Conservation (phyloP, 2,329 filamentous ascomycete species). For the Penicillium sp. region DNA sequence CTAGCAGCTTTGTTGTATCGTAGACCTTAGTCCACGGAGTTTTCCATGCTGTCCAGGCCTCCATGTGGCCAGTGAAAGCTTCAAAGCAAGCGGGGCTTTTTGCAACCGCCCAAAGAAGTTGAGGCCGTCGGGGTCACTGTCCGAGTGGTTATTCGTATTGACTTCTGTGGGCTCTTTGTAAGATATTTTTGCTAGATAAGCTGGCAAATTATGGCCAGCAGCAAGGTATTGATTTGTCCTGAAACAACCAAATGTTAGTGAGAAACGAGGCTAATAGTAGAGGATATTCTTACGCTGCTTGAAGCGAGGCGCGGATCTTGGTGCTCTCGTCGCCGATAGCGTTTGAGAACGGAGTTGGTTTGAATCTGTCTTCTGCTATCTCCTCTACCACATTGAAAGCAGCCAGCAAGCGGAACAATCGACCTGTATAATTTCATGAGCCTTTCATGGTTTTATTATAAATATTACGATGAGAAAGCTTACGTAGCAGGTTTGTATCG, state of each 20-base stretch:
- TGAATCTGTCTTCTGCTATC: constrained; percentile 28
- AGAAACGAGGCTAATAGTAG: too few relatives aligned
- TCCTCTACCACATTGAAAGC: constrained; percentile 35
- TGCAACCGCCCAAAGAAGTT: constrained; percentile 37
- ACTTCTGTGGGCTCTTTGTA: constrained; percentile 35
- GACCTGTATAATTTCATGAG: constrained; percentile 14
- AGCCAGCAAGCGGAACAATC: constrained; percentile 31
- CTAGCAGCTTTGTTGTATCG: constrained; percentile 22
- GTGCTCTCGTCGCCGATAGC: constrained; percentile 33
- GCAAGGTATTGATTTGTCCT: constrained; percentile 33
- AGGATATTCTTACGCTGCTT: constrained; percentile 27
- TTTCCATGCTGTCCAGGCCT: constrained; percentile 34
- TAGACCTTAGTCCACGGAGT: constrained; percentile 37
- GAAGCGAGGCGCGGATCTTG: constrained; percentile 29
- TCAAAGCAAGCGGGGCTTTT: constrained; percentile 28
- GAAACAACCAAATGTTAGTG: neutral
- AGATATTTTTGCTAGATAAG: constrained; percentile 33
- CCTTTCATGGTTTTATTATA: too few relatives aligned
- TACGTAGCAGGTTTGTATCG: constrained; percentile 32
- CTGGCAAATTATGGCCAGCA: constrained; percentile 31
- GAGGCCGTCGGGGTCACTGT: constrained; percentile 18
- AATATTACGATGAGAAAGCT: neutral
- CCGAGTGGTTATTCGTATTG: constrained; percentile 25
- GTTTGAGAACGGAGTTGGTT: constrained; percentile 32
- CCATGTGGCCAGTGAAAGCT: constrained; percentile 39